Conservation (phyloP, 2,329 filamentous ascomycete species). For the Aspergillus sp. region DNA sequence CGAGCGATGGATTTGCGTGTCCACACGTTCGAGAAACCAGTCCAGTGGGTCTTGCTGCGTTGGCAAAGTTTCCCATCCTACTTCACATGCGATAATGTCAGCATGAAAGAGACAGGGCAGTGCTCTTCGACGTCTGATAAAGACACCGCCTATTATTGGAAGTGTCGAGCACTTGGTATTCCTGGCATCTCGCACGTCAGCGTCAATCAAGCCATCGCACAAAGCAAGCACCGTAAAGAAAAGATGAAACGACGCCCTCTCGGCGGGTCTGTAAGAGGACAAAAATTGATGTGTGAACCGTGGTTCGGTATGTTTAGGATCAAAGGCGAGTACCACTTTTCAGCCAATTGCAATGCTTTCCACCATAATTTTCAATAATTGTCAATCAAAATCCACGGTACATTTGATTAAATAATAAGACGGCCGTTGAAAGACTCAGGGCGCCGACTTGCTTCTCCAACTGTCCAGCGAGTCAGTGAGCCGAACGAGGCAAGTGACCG, state of each 20-base stretch:
- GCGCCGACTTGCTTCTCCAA: not conserved
- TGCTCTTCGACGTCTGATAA: not conserved
- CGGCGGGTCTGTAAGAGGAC: not conserved
- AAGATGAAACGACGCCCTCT: not conserved
- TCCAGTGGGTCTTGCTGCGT: not conserved
- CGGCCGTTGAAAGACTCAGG: not conserved
- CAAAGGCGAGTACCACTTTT: conserved; percentile 2
- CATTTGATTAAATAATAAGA: not conserved
- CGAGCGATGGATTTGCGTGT: not conserved
- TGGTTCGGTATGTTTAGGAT: conserved; percentile 8
- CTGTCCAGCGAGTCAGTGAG: not conserved
- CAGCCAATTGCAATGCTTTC: conserved; percentile 13
- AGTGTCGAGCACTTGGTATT: not conserved
- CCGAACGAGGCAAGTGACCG: not conserved
- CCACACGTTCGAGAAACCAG: conserved; percentile 4
- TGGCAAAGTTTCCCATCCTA: not conserved
- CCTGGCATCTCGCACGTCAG: not conserved
- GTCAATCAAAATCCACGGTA: conserved; percentile 1
- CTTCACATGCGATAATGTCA: not conserved
- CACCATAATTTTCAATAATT: not conserved
- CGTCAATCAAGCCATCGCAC: not conserved
- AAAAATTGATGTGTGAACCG: conserved; percentile 2
- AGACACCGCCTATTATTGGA: not conserved
- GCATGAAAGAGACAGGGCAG: not conserved
- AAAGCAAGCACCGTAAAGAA: not conserved